Base-by-base conservation (phyloP, 2,329 filamentous ascomycete genomes). In the Aureobasidium sp. region DNA sequence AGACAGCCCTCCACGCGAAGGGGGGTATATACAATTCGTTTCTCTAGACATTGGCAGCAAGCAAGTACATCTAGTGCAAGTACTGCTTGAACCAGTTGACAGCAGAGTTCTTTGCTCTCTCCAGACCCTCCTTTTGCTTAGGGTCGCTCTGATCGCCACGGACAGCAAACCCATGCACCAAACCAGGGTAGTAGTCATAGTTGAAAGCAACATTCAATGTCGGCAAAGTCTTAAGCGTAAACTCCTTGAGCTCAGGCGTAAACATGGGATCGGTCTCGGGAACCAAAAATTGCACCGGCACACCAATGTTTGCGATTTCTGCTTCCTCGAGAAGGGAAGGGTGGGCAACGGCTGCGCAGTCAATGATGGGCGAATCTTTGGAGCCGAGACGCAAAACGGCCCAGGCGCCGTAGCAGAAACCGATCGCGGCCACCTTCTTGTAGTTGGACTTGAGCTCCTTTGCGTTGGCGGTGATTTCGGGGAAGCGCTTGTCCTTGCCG, bases 341-440 rank as follows among this genome's bases (percentile, higher is more conserved):
- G 66, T 83, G 81, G 0, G 71, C 81, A 3, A 71, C 71, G 1
- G 73, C 71, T 41, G 82, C 72, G 65, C 72, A 76, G 62, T 82
- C 79, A 5, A 82, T 75, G 2, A 82, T 69, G 12, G 61, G 47
- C n/a, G 73, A 64, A 14, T 69, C 71, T 62, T 77, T 75, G 1
- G 75, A 72, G 0, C 73, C 81, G 0, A 83, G 75, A 1, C 76
- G 75, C 62, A 81, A 77, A 3, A 72, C 72, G 0, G 77, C 81
- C 81, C 81, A 83, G 6, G 79, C 79, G 15, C 81, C 80, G 59
- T 75, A 82, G 70, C 81, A 82, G 66, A 74, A 82, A 1, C 80
- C 81, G 2, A 80, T 69, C 0, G 77, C 79, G 3, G 71, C 80
- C 12, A 81, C 64, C 39, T 71, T 74, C 5, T 66, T 65, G 65